phyloP scores from a whole-genome alignment of 441 rosid genomes.

The Euphorbia corollata region DNA sequence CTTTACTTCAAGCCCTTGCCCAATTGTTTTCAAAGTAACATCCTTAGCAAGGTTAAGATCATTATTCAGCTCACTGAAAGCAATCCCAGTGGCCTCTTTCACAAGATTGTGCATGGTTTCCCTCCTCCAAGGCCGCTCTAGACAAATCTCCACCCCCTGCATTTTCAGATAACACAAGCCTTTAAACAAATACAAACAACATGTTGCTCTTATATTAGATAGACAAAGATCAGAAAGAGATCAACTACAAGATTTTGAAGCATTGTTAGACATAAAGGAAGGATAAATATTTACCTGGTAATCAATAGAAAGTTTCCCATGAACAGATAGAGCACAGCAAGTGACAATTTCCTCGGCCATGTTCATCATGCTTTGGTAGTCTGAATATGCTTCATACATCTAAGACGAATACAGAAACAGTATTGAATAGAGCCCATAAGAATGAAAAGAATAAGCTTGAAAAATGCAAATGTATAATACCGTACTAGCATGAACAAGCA shows the following conservation, averaged over 20 bases:
- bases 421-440: conserved; percentile 22
- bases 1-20: conserved; percentile 50
- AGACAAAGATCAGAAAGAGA: background rate
- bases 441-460: background rate
- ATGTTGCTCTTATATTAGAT: background rate
- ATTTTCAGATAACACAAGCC: conserved; percentile 22
- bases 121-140: conserved; percentile 89
- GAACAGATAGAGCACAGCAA: conserved; percentile 68
- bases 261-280: background rate
- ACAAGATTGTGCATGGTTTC: conserved; percentile 97
- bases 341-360: conserved; percentile 86
- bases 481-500: conserved; percentile 11
- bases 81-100: conserved; percentile 62
- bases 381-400: conserved; percentile 98
- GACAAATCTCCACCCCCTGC: conserved; percentile 74
- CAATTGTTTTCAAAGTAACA: conserved; percentile 45
- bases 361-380: conserved; percentile 87
- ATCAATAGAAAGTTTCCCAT: conserved; percentile 63
- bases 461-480: background rate
- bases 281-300: conserved; percentile 53
- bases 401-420: conserved; percentile 35
- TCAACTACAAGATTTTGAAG: background rate
- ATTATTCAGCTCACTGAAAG: conserved; percentile 48
- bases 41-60: conserved; percentile 65
- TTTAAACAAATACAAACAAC: conserved; percentile 13